Percentiles rank a stretch among this genome's conserved stretches.
These are phyloP conservation scores for Talaromyces borbonicus DNA, from an alignment of 495 filamentous ascomycete species.

Conservation along the genomic window DNA sequence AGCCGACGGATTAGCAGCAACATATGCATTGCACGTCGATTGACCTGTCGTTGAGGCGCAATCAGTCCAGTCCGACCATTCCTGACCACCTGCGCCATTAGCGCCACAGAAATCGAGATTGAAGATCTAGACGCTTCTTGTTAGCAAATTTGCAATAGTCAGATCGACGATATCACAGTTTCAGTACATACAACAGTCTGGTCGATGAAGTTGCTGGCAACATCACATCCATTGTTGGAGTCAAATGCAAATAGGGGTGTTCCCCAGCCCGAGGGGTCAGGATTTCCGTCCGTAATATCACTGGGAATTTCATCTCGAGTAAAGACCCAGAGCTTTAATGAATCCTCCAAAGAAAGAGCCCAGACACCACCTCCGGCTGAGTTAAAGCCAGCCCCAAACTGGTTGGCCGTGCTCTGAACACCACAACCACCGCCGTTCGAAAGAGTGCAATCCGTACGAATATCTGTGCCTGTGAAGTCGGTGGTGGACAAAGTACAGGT, in stretches of 20 bases:
- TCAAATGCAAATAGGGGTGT: constrained; percentile 40
- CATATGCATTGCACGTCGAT: constrained; percentile 50
- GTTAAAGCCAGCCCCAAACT: constrained; percentile 7
- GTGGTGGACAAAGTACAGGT: constrained; percentile 2
- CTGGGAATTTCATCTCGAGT: neutral
- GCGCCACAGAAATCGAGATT: constrained; percentile 82
- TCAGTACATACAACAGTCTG: constrained; percentile 43
- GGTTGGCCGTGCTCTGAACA: constrained; percentile 1
- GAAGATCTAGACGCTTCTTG: constrained; percentile 37
- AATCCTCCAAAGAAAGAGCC: constrained; percentile 2
- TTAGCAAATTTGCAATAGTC: neutral
- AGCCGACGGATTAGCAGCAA: constrained; percentile 46
- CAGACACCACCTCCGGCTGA: constrained; percentile 3
- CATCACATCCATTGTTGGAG: constrained; percentile 40
- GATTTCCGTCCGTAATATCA: constrained; percentile 45
- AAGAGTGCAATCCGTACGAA: constrained; percentile 21
- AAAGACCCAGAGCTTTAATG: constrained; percentile 5
- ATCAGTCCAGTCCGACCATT: constrained; percentile 28
- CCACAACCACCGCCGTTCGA: constrained; percentile 2
- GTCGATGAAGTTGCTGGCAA: constrained; percentile 54
- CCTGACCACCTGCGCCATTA: constrained; percentile 62
- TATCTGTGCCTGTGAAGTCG: neutral
- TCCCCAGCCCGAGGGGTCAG: constrained; percentile 57
- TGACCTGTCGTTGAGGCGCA: constrained; percentile 24
- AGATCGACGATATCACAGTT: neutral